phyloP scores from a whole-genome alignment of 352 stramenopile species.

The Globisporangium spiculum region DNA sequence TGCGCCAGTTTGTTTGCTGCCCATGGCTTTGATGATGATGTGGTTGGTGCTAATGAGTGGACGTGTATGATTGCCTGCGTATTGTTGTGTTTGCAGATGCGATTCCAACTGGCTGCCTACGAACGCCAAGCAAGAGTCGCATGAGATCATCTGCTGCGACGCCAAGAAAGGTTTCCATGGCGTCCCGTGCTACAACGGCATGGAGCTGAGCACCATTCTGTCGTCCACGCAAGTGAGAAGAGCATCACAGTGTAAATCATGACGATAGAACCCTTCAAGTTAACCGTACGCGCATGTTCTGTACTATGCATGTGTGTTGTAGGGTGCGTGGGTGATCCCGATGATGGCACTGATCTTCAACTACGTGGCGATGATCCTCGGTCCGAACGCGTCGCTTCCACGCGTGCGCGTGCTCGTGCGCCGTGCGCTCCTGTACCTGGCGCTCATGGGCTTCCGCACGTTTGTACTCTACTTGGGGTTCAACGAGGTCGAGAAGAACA shows the following conservation, averaged over 20 bases:
- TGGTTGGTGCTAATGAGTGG: not conserved
- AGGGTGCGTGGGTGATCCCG: constrained; percentile 67
- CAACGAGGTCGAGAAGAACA: constrained; percentile 42
- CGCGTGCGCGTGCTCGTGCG: constrained; percentile 56
- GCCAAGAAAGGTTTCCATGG: constrained; percentile 19
- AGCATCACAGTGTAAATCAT: not conserved
- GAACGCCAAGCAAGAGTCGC: constrained; percentile 21
- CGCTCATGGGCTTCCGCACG: constrained; percentile 60
- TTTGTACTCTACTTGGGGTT: constrained; percentile 67
- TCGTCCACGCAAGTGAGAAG: constrained; percentile 35
- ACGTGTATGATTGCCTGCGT: constrained; percentile 2
- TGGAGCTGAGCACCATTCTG: constrained; percentile 54
- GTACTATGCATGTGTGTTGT: constrained; percentile 5
- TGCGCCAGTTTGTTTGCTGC: not conserved
- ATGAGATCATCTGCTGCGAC: constrained; percentile 60
- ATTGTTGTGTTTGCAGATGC: constrained; percentile 35
- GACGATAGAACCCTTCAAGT: not conserved
- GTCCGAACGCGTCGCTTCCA: constrained; percentile 39
- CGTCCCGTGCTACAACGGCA: constrained; percentile 62
- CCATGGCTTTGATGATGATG: not conserved
- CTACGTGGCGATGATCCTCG: constrained; percentile 66
- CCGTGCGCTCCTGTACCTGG: constrained; percentile 52
- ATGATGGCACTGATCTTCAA: constrained; percentile 61
- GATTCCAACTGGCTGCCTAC: constrained; percentile 63
- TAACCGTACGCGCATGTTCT: not conserved